Base-by-base conservation (phyloP, 306 rosid species). In the Cucurbita argyrosperma region DNA sequence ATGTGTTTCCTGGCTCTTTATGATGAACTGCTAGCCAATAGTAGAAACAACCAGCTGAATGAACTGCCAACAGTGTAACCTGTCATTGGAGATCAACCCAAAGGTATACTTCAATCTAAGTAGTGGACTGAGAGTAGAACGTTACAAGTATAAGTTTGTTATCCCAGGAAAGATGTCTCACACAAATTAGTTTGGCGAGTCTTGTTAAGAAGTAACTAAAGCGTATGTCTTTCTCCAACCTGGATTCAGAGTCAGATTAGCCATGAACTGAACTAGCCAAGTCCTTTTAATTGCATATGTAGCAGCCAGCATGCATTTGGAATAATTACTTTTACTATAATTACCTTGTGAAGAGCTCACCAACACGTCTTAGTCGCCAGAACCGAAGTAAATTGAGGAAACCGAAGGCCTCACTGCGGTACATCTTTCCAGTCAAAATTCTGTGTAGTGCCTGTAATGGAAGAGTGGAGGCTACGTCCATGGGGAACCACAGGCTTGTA, bases 191-290 rank as follows among this genome's bases (percentile, higher is more conserved):
- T 80, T 90, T 93, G 79, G 75, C 18, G 75, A 75, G 82, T 85
- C 97, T 86, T 73, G 89, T 85, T 63, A 74, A 79, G 4, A 84
- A 81, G 88, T 93, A 93, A 76, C 88, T 93, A 39, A 93, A 84
- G 37, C 98, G 85, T 65, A 83, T 87, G 83, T 90, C 96, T 73
- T 93, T 93, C 84, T 93, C 96, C 76, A 93, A 81, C 86, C 97
- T 93, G 88, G 14, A 46, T 70, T 70, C 15, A 26, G 60, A 8
- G 46, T 70, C 51, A 47, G 38, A 69, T 50, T 37, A 42, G 58
- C 40, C 18, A 23, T 3, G 6, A 69, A 10, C 19, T 47, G 58
- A 69, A 26, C 43, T 47, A 21, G 21, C 52, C 58, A 4, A 23
- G 42, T 68, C 13, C 40, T 68, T 68, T 68, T 47, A 23, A 12